Base-by-base conservation (phyloP, 2,329 filamentous ascomycete species). In the Periglandula ipomoeae region DNA sequence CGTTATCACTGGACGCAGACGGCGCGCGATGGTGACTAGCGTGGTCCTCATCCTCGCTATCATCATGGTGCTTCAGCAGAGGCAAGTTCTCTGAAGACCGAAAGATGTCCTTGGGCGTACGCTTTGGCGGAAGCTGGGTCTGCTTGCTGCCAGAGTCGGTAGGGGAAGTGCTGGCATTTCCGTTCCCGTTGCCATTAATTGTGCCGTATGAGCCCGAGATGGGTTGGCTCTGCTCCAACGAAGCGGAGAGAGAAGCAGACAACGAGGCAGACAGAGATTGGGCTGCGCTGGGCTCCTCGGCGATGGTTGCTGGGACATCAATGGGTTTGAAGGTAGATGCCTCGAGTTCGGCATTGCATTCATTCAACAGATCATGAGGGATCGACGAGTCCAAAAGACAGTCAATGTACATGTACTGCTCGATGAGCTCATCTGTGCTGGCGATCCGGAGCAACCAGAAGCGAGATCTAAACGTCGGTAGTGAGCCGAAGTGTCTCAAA, bases 401-500 rank as follows among this genome's bases (percentile, higher is more conserved):
- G 67, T 96, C 91, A 58, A 96, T 95, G 64, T 94, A 96, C 54
- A 94, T 75, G 64, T 96, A 97, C 63, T 95, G 86, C 64, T 93
- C 87, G 51, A 97, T 82, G 39, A 96, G 74, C 56, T 84, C 82
- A 65, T 66, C 45, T 10, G 27, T 26, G 17, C 20, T 5, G 37
- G 17, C 30, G 19, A 27, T 15, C 11, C 2, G 40, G 13, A 27
- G 9, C 23, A 30, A 20, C 24, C n/a, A 17, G 11, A n/a, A 3
- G 43, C 6, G 22, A 11, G 23, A 13, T 41, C 23, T 23, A 13
- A 10, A 17, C n/a, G 44, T 26, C 20, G 43, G 30, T 19, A 38
- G 8, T n/a, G 32, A 32, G 44, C 23, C 44, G 32, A 27, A 22
- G 2, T 6, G n/a, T 27, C 32, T 24, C 30, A 19, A 6, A 17